phyloP scores from a whole-genome alignment of 345 rosid genomes.

The Populus pruinosa region DNA sequence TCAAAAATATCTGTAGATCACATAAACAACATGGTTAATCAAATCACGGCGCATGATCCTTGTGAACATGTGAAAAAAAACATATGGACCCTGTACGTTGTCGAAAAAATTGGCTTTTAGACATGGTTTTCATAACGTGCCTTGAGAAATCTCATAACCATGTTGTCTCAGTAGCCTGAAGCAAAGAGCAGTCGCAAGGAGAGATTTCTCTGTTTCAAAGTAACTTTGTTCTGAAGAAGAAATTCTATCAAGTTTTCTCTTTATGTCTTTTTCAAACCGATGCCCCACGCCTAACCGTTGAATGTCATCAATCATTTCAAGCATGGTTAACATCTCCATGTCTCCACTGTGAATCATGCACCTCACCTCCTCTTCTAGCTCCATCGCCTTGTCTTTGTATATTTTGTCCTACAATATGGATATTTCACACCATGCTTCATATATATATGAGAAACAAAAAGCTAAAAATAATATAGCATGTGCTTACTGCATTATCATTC shows the following conservation, averaged over 20 bases:
- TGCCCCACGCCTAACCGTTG: slow-evolving; percentile 38
- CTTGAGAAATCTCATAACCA: slow-evolving; percentile 39
- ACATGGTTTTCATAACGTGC: slow-evolving; percentile 12
- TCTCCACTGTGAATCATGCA: slow-evolving; percentile 10
- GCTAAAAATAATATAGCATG: too few relatives aligned
- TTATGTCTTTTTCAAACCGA: slow-evolving; percentile 33
- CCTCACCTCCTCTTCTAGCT: slow-evolving; percentile 33
- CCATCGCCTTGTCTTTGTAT: slow-evolving; percentile 6
- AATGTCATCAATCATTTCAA: slow-evolving; percentile 43
- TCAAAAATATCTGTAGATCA: slow-evolving; percentile 30
- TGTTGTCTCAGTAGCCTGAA: slow-evolving; percentile 48
- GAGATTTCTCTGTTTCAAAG: neutral
- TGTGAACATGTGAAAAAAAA: neutral
- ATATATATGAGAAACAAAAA: slow-evolving; percentile 7
- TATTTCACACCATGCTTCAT: neutral
- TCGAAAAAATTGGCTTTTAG: neutral
- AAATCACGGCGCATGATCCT: too few relatives aligned
- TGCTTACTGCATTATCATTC: slow-evolving; percentile 5
- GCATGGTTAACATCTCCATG: slow-evolving; percentile 6
- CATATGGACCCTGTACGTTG: too few relatives aligned
- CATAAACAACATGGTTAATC: neutral
- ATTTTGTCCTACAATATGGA: slow-evolving; percentile 6
- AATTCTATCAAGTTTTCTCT: slow-evolving; percentile 18
- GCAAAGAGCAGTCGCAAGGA: slow-evolving; percentile 34
- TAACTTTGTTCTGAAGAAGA: neutral